A percentile compares a stretch with the other conserved stretches of the same genome.
These are phyloP conservation scores for Circinella minor DNA, from an alignment of 371 early-diverging fungal genomes.

Conservation along the genomic window DNA sequence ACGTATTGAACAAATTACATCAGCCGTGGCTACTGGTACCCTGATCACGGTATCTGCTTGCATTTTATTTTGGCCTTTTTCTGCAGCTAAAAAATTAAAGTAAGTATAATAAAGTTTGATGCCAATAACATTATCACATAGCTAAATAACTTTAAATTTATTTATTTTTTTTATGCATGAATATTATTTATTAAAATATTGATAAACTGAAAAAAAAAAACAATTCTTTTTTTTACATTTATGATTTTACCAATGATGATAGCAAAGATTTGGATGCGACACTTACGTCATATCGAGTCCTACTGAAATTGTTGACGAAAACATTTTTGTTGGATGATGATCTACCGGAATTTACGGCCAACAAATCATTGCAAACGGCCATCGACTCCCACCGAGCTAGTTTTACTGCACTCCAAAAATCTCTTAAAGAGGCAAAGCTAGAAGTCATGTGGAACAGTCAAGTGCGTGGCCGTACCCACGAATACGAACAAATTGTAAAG, in stretches of 20 bases:
- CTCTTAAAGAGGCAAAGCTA: slow-evolving; percentile 65
- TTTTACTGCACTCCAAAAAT: slow-evolving; percentile 65
- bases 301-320: slow-evolving; percentile 65
- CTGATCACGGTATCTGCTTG: slow-evolving; percentile 59
- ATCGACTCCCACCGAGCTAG: slow-evolving; percentile 68
- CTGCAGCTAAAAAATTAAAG: slow-evolving; percentile 63
- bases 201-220: too few species aligned
- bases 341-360: slow-evolving; percentile 57
- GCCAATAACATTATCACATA: too few species aligned
- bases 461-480: slow-evolving; percentile 46
- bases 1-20: slow-evolving; percentile 59
- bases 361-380: slow-evolving; percentile 54
- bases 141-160: neutral
- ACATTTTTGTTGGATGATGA: slow-evolving; percentile 71
- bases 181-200: too few species aligned
- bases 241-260: too few species aligned
- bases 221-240: too few species aligned
- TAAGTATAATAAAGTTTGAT: slow-evolving; percentile 19
- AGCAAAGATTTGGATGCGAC: slow-evolving; percentile 64
- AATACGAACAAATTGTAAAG: slow-evolving; percentile 50
- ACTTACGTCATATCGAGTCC: slow-evolving; percentile 55
- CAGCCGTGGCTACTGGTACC: slow-evolving; percentile 61
- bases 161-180: neutral
- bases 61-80: slow-evolving; percentile 65
- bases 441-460: slow-evolving; percentile 63